Evolutionary conservation across 768 basidiomycete species (phyloP), one percentile per base, ranked within the genome.

Genomic region (Arthromyces matolae): DNA sequence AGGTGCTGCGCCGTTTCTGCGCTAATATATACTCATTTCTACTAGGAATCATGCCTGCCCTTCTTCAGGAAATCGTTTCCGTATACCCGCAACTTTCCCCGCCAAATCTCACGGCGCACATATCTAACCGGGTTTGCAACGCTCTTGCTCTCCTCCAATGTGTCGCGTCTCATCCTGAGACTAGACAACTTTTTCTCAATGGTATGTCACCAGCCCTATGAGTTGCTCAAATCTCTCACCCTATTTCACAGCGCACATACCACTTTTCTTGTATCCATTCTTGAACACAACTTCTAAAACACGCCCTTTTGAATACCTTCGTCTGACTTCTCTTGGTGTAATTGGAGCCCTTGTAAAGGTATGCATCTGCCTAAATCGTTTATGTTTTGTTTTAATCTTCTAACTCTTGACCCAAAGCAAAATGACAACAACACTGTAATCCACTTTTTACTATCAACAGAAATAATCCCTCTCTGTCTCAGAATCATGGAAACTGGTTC

Each of bases 401-500:
- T 10, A 18, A 7, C 28, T 25, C 38, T 51, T 8, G 47, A 22
- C 9, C 36, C n/a, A 41, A 1, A 96, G 91, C 95, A 98, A 92
- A 97, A 98, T 64, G 96, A 99, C 70, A 99, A 99, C 70, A 93
- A 85, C 60, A 88, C 95, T 47, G 96, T 99, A 56, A 98, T 99
- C 67, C 95, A 97, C 71, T 99, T 99, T 76, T 79, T 99, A 34
- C 81, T 99, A 36, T 96, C 94, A 4, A 99, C 96, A 45, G 96
- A 99, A 75, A 99, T 99, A 66, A 99, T 99, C 63, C 96, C 96
- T 28, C 86, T 99, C 54, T 99, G 96, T 65, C 82, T 99, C 42
- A 87, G 96, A 43, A 99, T 99, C 67, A 99, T 99, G 96, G 96
- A 99, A 68, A 97, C 96, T 3, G 96, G 96, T 34, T 96, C 94